A percentile compares a stretch with the other conserved stretches of the same genome.
These are phyloP conservation scores for Jatropha curcas DNA, from an alignment of 345 rosid species.

Conservation along the genomic window DNA sequence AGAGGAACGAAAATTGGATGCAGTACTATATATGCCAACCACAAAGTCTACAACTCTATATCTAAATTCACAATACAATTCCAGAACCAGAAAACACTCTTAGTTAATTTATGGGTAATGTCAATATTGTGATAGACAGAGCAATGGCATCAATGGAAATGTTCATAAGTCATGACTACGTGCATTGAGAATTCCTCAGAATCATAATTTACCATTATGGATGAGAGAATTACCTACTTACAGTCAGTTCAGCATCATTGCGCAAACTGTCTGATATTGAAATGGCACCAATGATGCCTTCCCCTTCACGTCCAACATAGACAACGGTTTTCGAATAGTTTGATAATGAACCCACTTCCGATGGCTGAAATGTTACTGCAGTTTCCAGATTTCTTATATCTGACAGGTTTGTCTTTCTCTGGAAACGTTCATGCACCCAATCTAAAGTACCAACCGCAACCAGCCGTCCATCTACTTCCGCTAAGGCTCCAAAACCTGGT, in stretches of 20 bases:
- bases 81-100: background rate
- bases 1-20: too few relatives aligned
- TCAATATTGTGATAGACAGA: background rate
- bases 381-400: slow-evolving; percentile 49
- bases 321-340: slow-evolving; percentile 76
- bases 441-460: slow-evolving; percentile 85
- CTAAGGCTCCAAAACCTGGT: slow-evolving; percentile 92
- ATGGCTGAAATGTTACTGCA: slow-evolving; percentile 42
- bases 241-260: slow-evolving; percentile 75
- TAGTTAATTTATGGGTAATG: background rate
- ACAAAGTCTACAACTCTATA: background rate
- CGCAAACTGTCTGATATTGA: slow-evolving; percentile 79
- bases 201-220: background rate
- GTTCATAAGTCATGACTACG: background rate
- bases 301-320: slow-evolving; percentile 83
- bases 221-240: slow-evolving; percentile 53
- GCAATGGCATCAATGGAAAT: background rate
- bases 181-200: background rate
- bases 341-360: slow-evolving; percentile 40
- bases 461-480: slow-evolving; percentile 80
- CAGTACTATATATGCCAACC: background rate
- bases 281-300: slow-evolving; percentile 88
- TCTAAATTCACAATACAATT: background rate
- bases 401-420: slow-evolving; percentile 43
- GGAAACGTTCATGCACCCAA: slow-evolving; percentile 81